Base-by-base conservation (phyloP, 139 green algal species). In the Edaphochlamys debaryana region DNA sequence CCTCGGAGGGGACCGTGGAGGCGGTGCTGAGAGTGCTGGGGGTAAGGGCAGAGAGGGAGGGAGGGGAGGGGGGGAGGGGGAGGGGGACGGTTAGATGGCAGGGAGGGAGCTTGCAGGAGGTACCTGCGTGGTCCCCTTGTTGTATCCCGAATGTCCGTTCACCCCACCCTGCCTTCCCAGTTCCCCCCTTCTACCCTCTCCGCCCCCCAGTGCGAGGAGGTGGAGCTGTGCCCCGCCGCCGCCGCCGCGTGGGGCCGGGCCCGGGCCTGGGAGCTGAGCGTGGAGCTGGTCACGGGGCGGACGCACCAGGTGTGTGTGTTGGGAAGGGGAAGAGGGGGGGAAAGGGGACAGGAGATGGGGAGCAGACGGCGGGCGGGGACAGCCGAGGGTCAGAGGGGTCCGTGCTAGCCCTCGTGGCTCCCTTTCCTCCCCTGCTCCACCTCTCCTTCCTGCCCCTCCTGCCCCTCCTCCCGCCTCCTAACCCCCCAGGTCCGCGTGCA, bases 221-320 rank as follows among this genome's bases (percentile, higher is more conserved):
- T 42, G 32, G 13, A 3, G 30, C 60, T 67, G 60, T 42, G 32
- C 13, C 32, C 32, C 63, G 32, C 9, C 9, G 63, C 63, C 13
- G 32, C 63, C 8, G 34, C 32, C 32, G 6, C 15, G 27, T 37
- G 58, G 29, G 58, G 7, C 4, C 13, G 27, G 17, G 22, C 58
- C 20, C 25, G 13, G 11, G 94, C 85, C 0, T 90, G 86, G 50
- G 94, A 98, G 87, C 70, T 81, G 68, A 50, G 85, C 0, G 79
- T 98, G 5, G 69, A 90, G 79, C 90, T 98, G 34, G 63, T 93
- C 19, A 98, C 95, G 0, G 95, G 95, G 17, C 85, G 93, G 29
- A 98, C 95, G 29, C 95, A 98, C 66, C 93, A 98, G 88, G 95
- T 96, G 37, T 32, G 93, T 72, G 23, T 23, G 64, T 41, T 71